Base-by-base conservation (phyloP, 805 yeast species). In the Debaryomyces maramus region DNA sequence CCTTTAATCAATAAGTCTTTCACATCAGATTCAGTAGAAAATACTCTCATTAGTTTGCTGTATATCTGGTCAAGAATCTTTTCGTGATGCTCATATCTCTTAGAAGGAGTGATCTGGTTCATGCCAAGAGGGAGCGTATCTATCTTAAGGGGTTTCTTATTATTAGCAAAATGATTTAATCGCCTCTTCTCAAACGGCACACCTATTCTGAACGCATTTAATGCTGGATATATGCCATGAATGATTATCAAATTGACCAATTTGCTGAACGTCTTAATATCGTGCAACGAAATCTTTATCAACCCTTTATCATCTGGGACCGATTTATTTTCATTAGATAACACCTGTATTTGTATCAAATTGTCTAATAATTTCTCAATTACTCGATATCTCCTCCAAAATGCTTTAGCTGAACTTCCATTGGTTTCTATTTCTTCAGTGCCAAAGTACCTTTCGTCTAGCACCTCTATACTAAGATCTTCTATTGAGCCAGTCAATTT, bases 281-380 rank as follows among this genome's bases (percentile, higher is more conserved):
- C 98, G 51, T 88, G 89, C 7, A 91, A 68, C 0, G 97, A 87
- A 11, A 91, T 82, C 6, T 84, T 68, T 8, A 85, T 69, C 36
- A 77, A 47, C 34, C 63, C 56, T 30, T 51, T 47, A 42, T 71
- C 69, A 3, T 34, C 33, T 5, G 36, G 31, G 5, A 36, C 39
- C 10, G 41, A 38, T 32, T 55, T 44, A 11, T 53, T 57, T 18
- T 53, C 60, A 19, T 41, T 38, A 3, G 81, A 63, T 2, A 62
- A 42, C 4, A 45, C 34, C 47, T 77, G 79, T 16, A 77, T 67
- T 28, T 62, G 49, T 2, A 50, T 31, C n/a, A 79, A 51, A 35
- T 53, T 60, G 3, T 58, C 47, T 11, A 78, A 54, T 4, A 77
- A 52, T 22, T 48, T 48, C n/a, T 57, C 53, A 2, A 75, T 55